These are phyloP conservation scores for Corchorus olitorius DNA, from an alignment of 345 rosid species.

Conservation along the genomic window DNA sequence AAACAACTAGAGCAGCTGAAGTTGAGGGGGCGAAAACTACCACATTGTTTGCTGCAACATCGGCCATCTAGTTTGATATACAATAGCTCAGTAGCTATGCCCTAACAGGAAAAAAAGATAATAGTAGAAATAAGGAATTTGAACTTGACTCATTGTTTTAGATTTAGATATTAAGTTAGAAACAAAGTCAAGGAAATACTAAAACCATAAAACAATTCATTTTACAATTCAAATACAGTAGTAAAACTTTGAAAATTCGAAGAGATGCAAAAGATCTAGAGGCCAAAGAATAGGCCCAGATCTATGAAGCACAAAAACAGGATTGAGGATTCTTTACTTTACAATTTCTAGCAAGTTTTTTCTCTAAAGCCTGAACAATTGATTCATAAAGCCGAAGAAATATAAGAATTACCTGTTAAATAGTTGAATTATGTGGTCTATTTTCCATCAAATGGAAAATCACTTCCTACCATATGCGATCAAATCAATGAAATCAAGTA, in stretches of 20 bases:
- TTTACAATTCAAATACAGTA: background rate
- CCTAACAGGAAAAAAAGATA: background rate
- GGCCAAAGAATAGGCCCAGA: background rate
- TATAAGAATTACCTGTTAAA: too few relatives aligned
- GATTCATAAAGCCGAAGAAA: too few relatives aligned
- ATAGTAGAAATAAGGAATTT: background rate
- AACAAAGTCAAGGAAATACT: background rate
- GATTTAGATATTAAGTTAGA: background rate
- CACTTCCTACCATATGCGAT: too few relatives aligned
- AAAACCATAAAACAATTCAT: background rate
- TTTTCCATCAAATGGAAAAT: too few relatives aligned
- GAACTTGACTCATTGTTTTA: background rate
- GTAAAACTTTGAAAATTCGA: background rate
- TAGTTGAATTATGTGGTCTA: too few relatives aligned
- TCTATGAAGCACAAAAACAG: too few relatives aligned
- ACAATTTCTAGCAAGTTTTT: too few relatives aligned
- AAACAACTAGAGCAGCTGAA: background rate
- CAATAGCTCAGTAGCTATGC: background rate
- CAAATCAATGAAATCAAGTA: too few relatives aligned
- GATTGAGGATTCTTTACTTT: too few relatives aligned
- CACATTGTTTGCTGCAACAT: conserved; percentile 17
- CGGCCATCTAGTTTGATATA: conserved; percentile 5
- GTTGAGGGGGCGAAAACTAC: background rate
- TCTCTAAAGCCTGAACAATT: too few relatives aligned
- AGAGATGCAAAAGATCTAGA: background rate